Evolutionary conservation across 108 stramenopile species (phyloP).

Genomic region (Cyclotella choctawhatcheeana): DNA sequence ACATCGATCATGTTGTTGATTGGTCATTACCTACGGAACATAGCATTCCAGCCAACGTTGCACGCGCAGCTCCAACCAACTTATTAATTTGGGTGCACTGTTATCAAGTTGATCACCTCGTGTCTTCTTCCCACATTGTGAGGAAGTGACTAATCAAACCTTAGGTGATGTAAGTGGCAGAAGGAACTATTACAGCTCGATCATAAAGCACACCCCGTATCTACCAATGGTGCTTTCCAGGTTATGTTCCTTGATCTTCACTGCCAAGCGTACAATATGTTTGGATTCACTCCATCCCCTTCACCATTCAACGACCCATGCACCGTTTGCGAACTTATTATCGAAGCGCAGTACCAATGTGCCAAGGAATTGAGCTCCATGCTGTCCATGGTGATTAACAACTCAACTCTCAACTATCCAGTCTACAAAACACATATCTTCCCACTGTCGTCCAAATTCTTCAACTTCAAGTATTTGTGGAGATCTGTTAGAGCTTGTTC

Average conservation of each 20-base stretch:
- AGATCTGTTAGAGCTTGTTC: too few relatives aligned
- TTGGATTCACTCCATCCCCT: background rate
- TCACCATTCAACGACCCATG: background rate
- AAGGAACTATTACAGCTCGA: background rate
- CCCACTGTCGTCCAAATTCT: background rate
- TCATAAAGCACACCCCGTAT: background rate
- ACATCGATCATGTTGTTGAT: background rate
- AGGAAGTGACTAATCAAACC: background rate
- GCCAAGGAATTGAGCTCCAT: background rate
- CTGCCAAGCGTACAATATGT: background rate
- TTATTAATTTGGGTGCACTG: background rate
- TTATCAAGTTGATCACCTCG: background rate
- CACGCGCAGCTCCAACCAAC: background rate
- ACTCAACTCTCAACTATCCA: background rate
- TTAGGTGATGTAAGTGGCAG: background rate
- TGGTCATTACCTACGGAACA: background rate
- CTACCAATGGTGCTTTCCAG: background rate
- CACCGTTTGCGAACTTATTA: background rate
- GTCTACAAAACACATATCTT: background rate
- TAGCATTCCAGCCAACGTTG: background rate
- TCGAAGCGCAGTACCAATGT: background rate
- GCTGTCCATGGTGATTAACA: background rate
- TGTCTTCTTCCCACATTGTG: background rate
- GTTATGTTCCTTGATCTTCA: background rate
- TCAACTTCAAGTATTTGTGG: background rate